Percentiles rank a stretch among this genome's conserved stretches.
phyloP scores from a whole-genome alignment of 1,139 yeast genomes.

The Meyerozyma athensensis region DNA sequence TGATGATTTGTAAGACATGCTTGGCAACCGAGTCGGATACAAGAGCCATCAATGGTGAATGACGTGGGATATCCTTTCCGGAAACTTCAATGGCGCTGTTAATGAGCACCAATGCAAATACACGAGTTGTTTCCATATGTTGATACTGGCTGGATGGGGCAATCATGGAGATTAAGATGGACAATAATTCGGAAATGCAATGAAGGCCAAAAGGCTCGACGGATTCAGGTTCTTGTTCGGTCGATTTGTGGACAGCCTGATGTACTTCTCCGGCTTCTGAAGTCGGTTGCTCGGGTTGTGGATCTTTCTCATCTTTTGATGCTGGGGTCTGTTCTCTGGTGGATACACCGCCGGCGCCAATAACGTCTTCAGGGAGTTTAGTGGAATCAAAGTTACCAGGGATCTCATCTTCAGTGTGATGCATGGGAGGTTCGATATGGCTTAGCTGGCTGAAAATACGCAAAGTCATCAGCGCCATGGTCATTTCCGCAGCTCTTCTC shows the following conservation, averaged over 20 bases:
- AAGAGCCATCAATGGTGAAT: slow-evolving; percentile 61
- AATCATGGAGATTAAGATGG: slow-evolving; percentile 75
- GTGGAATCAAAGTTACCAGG: slow-evolving; percentile 33
- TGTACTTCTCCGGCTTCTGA: slow-evolving; percentile 1
- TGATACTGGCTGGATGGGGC: slow-evolving; percentile 80
- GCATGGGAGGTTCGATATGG: slow-evolving; percentile 48
- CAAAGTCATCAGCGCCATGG: slow-evolving; percentile 67
- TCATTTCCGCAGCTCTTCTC: slow-evolving; percentile 84
- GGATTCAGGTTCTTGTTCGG: slow-evolving; percentile 10
- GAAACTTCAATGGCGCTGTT: slow-evolving; percentile 79
- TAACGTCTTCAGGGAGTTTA: slow-evolving; percentile 35
- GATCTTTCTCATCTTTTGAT: slow-evolving; percentile 7
- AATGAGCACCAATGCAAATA: slow-evolving; percentile 73
- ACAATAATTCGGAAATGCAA: slow-evolving; percentile 64
- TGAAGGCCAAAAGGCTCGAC: slow-evolving; percentile 60
- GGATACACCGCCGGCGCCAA: slow-evolving; percentile 32
- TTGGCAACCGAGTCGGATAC: slow-evolving; percentile 80
- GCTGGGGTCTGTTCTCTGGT: slow-evolving; percentile 4
- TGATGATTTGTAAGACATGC: slow-evolving; percentile 73
- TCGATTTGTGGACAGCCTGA: too few species aligned
- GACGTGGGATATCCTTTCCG: slow-evolving; percentile 62
- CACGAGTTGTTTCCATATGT: slow-evolving; percentile 83
- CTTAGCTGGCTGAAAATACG: slow-evolving; percentile 61
- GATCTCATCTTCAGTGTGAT: slow-evolving; percentile 21
- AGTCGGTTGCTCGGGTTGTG: slow-evolving; percentile 2